phyloP scores from a whole-genome alignment of 345 rosid species.

The Salix koriyanagi region DNA sequence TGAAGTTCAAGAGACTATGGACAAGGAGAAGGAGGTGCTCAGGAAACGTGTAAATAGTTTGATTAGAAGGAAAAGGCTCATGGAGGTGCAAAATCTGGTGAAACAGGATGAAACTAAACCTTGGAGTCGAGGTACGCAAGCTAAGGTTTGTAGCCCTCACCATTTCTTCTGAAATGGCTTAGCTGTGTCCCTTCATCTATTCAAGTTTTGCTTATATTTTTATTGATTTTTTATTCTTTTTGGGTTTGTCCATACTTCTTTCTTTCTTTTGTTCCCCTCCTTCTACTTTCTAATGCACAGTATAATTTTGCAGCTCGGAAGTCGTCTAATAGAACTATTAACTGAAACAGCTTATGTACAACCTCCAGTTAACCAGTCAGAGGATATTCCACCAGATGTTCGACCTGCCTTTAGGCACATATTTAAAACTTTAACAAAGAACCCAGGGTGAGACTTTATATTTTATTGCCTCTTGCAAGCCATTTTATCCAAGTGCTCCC shows the following conservation, averaged over 20 bases:
- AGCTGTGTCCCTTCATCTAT: not conserved
- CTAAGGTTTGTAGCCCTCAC: constrained; percentile 55
- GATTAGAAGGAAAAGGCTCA: constrained; percentile 60
- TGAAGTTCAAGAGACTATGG: constrained; percentile 40
- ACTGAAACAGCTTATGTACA: constrained; percentile 83
- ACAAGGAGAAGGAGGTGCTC: constrained; percentile 56
- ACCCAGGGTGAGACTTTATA: constrained; percentile 51
- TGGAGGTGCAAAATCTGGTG: constrained; percentile 66
- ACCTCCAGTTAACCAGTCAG: constrained; percentile 66
- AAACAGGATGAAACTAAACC: constrained; percentile 62
- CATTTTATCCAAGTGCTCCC: not conserved
- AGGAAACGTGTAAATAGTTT: constrained; percentile 72
- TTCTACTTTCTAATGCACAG: not conserved
- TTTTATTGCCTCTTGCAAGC: not conserved
- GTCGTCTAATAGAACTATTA: constrained; percentile 74
- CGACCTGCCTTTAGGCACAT: constrained; percentile 91
- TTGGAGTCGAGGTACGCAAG: constrained; percentile 85
- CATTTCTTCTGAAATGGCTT: not conserved
- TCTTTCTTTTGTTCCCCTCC: not conserved
- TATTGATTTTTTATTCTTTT: not conserved
- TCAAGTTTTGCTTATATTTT: not conserved
- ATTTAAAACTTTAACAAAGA: constrained; percentile 49
- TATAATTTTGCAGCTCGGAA: constrained; percentile 64
- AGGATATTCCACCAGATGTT: constrained; percentile 66
- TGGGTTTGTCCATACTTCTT: not conserved